Conservation (phyloP, 2,329 filamentous ascomycete species). For the Atkinsonella hypoxylon region DNA sequence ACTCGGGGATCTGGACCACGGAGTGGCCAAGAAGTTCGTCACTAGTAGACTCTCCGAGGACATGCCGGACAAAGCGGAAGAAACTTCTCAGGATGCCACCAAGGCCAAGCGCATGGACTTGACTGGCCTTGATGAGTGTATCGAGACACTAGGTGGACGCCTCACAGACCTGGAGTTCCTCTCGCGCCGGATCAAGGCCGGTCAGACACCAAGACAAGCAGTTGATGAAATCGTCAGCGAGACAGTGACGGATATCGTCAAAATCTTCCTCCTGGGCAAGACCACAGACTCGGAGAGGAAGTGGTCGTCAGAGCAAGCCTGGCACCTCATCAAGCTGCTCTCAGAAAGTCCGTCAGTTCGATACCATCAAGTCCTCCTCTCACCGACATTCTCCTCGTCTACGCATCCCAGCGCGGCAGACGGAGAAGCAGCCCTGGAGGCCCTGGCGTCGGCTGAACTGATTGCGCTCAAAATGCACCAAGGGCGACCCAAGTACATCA, state of each 20-base stretch:
- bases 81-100: constrained; percentile 12
- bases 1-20: constrained; percentile 73
- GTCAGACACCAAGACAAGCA: constrained; percentile 70
- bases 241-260: constrained; percentile 78
- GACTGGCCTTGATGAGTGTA: constrained; percentile 65
- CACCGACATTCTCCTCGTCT: constrained; percentile 58
- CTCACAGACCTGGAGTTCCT: constrained; percentile 94
- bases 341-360: constrained; percentile 55
- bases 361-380: constrained; percentile 77
- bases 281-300: constrained; percentile 35
- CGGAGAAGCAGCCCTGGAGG: constrained; percentile 65
- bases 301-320: constrained; percentile 81
- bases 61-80: constrained; percentile 16
- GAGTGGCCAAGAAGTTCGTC: constrained; percentile 85
- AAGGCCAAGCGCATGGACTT: constrained; percentile 33
- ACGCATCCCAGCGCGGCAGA: constrained; percentile 35
- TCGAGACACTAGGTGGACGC: constrained; percentile 73
- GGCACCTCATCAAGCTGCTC: constrained; percentile 74
- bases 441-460: constrained; percentile 74
- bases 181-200: constrained; percentile 76
- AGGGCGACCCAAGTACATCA: constrained; percentile 67
- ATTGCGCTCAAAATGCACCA: constrained; percentile 62
- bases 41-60: constrained; percentile 60
- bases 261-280: constrained; percentile 74
- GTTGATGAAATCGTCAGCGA: constrained; percentile 83